Percentiles rank a stretch among this genome's conserved stretches.
Conservation (phyloP, 805 yeast species). For the Barnettozyma wickerhamii region DNA sequence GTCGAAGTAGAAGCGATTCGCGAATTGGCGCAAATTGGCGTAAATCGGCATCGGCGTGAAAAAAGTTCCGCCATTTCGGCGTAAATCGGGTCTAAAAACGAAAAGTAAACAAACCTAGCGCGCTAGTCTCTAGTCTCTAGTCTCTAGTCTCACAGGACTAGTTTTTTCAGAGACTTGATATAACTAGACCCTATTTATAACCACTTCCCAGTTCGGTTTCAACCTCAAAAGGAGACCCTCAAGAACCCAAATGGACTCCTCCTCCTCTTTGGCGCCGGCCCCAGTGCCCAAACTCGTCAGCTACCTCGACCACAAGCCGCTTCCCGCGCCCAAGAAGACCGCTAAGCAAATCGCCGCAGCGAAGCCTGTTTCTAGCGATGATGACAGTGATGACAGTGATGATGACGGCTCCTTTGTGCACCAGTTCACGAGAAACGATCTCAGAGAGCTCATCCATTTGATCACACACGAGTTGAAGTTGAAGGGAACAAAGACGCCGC, state of each 20-base stretch:
- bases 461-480: slow-evolving; percentile 70
- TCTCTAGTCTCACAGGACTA: too few relatives aligned
- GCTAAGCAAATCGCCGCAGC: background rate
- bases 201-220: too few relatives aligned
- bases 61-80: background rate
- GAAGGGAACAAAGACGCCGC: slow-evolving; percentile 69
- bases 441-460: slow-evolving; percentile 62
- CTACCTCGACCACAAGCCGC: background rate
- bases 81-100: background rate
- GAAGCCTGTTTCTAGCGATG: background rate
- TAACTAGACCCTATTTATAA: too few relatives aligned
- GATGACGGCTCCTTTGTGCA: slow-evolving; percentile 25
- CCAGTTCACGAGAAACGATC: slow-evolving; percentile 58
- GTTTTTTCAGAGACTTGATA: too few relatives aligned
- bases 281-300: too few relatives aligned
- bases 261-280: background rate
- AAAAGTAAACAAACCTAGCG: background rate
- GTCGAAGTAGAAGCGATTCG: too few relatives aligned
- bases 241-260: too few relatives aligned
- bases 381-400: background rate
- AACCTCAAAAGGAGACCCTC: too few relatives aligned
- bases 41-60: too few relatives aligned
- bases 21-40: too few relatives aligned
- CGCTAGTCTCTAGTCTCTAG: too few relatives aligned
- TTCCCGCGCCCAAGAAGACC: background rate